phyloP scores from a whole-genome alignment of 306 rosid genomes.

The Acacia confusa region DNA sequence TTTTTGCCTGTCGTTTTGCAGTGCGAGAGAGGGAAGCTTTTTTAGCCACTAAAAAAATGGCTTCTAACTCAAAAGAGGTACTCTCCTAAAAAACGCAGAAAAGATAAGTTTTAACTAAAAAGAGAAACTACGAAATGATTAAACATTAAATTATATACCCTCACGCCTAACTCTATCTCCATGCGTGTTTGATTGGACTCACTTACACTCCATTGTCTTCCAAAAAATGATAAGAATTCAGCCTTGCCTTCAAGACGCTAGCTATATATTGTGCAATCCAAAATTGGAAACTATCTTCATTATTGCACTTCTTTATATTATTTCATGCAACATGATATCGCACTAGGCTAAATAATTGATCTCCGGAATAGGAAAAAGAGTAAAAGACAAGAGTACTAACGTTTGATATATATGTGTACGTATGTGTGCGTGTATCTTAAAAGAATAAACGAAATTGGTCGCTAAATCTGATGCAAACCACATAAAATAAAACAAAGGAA shows the following conservation, averaged over 20 bases:
- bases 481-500: not conserved
- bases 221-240: not conserved
- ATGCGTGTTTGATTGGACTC: not conserved
- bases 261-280: not conserved
- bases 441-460: too few species aligned
- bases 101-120: slow-evolving; percentile 16
- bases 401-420: too few species aligned
- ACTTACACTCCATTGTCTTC: not conserved
- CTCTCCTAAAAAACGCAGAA: not conserved
- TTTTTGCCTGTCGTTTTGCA: not conserved
- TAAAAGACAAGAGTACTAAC: not conserved
- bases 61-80: slow-evolving; percentile 9
- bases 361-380: not conserved
- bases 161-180: not conserved
- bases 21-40: not conserved
- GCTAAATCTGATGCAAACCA: not conserved
- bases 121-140: not conserved
- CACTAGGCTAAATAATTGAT: not conserved
- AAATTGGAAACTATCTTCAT: not conserved
- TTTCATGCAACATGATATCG: not conserved
- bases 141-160: slow-evolving; percentile 1
- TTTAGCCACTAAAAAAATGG: not conserved
- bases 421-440: too few species aligned
- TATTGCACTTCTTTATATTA: not conserved
- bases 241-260: not conserved